A percentile compares a stretch with the other conserved stretches of the same genome.
These are phyloP conservation scores for Phlyctochytrium bullatum DNA, from an alignment of 192 early-diverging fungal genomes.

Conservation along the genomic window DNA sequence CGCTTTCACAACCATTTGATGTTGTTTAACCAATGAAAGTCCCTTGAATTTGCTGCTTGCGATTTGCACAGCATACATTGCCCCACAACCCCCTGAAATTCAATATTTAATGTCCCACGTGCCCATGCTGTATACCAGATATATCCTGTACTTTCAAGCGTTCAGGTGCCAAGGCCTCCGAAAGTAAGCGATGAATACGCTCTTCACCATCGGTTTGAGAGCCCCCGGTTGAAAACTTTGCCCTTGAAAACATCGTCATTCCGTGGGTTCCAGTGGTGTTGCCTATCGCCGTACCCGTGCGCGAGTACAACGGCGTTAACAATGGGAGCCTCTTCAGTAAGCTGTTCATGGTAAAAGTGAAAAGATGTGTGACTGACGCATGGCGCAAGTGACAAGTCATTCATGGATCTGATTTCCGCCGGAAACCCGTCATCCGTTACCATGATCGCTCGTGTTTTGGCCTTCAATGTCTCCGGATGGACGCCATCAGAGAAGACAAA, in stretches of 20 bases:
- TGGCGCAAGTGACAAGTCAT: too few species aligned
- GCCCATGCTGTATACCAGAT: too few species aligned
- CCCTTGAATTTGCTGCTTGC: conserved; percentile 75
- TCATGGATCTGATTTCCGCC: too few species aligned
- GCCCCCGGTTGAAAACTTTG: neutral
- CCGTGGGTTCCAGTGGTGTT: too few species aligned
- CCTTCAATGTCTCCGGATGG: neutral
- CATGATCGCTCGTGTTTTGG: too few species aligned
- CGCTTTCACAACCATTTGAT: conserved; percentile 81
- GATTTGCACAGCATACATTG: conserved; percentile 94
- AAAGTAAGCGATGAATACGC: conserved; percentile 8
- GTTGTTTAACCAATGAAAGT: conserved; percentile 79
- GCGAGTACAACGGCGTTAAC: too few species aligned
- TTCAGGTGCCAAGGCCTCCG: neutral
- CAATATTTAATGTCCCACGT: neutral
- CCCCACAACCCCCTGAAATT: conserved; percentile 94
- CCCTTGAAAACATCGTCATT: too few species aligned
- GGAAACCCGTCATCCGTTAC: too few species aligned
- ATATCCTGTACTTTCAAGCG: conserved; percentile 21
- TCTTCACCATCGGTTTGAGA: conserved; percentile 17
- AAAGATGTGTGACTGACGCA: too few species aligned
- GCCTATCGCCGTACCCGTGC: too few species aligned
- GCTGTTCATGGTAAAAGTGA: too few species aligned
- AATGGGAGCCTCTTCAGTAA: neutral
- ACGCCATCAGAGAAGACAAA: neutral